These are phyloP conservation scores for Penicillium griseofulvum DNA, from an alignment of 2,329 filamentous ascomycete genomes.

Conservation along the genomic window DNA sequence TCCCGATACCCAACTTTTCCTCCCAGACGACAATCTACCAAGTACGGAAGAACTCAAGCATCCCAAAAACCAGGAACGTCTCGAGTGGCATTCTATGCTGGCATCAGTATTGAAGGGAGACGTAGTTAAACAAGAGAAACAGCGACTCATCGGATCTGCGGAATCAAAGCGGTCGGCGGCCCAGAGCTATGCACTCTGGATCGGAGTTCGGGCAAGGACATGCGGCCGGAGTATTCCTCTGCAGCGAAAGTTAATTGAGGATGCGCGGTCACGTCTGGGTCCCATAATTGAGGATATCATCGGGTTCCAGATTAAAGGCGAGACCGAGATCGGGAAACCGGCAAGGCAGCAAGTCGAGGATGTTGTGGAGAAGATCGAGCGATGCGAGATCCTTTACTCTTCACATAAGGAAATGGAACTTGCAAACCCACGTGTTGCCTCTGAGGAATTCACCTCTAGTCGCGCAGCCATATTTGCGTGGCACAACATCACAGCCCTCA, in stretches of 20 bases:
- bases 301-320: constrained; percentile 89
- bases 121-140: constrained; percentile 97
- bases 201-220: constrained; percentile 77
- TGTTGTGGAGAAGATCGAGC: constrained; percentile 85
- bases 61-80: constrained; percentile 78
- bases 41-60: constrained; percentile 87
- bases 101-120: constrained; percentile 93
- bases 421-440: constrained; percentile 74
- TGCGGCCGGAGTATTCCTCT: constrained; percentile 81
- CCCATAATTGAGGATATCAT: constrained; percentile 81
- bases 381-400: constrained; percentile 80
- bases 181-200: constrained; percentile 72
- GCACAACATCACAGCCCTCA: constrained; percentile 95
- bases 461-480: constrained; percentile 89
- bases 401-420: constrained; percentile 71
- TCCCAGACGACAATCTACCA: constrained; percentile 83
- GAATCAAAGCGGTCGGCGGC: constrained; percentile 71
- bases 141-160: constrained; percentile 78
- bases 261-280: constrained; percentile 71
- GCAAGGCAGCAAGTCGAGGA: constrained; percentile 86
- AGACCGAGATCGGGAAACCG: constrained; percentile 85
- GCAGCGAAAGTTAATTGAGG: constrained; percentile 84
- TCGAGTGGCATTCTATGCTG: constrained; percentile 98
- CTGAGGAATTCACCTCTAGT: constrained; percentile 73
- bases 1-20: constrained; percentile 88